Conservation (phyloP, 768 basidiomycete genomes). For the Butyriboletus loyo region DNA sequence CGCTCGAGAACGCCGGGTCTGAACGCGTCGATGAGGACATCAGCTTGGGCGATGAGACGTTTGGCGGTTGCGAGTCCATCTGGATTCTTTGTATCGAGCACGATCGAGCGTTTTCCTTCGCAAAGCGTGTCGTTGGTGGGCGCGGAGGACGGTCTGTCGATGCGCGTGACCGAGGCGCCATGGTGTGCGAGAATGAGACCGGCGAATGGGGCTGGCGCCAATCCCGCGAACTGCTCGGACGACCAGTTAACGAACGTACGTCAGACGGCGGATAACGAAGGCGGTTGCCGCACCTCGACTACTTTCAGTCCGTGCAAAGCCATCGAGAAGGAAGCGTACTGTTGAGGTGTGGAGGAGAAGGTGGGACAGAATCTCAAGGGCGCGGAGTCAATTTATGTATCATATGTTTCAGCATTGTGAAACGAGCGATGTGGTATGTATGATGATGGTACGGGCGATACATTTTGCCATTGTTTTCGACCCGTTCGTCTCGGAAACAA, state of each 20-base stretch:
- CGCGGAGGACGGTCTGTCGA: slow-evolving; percentile 56
- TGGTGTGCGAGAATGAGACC: slow-evolving; percentile 77
- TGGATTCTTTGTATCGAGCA: slow-evolving; percentile 60
- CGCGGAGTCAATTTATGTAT: slow-evolving; percentile 5
- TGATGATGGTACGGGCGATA: too few relatives aligned
- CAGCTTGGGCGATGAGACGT: slow-evolving; percentile 61
- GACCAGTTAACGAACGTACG: background rate
- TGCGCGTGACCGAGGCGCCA: slow-evolving; percentile 71
- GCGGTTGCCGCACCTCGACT: slow-evolving; percentile 38
- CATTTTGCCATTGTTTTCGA: slow-evolving; percentile 7
- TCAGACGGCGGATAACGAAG: background rate
- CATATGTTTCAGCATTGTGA: slow-evolving; percentile 16
- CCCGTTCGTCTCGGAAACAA: background rate
- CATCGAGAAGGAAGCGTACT: slow-evolving; percentile 31
- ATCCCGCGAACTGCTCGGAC: slow-evolving; percentile 63
- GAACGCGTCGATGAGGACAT: slow-evolving; percentile 82
- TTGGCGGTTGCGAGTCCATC: slow-evolving; percentile 55
- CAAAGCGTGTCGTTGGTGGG: slow-evolving; percentile 51
- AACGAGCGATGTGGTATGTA: background rate
- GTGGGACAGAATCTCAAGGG: background rate
- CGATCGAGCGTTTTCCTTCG: slow-evolving; percentile 74
- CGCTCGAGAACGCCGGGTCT: slow-evolving; percentile 80
- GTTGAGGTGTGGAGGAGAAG: background rate
- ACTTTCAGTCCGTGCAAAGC: slow-evolving; percentile 49
- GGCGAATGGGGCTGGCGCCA: slow-evolving; percentile 80